A percentile compares a stretch with the other conserved stretches of the same genome.
Evolutionary conservation across 2,329 filamentous ascomycete species (phyloP).

Genomic region (Achaetomium macrosporum): DNA sequence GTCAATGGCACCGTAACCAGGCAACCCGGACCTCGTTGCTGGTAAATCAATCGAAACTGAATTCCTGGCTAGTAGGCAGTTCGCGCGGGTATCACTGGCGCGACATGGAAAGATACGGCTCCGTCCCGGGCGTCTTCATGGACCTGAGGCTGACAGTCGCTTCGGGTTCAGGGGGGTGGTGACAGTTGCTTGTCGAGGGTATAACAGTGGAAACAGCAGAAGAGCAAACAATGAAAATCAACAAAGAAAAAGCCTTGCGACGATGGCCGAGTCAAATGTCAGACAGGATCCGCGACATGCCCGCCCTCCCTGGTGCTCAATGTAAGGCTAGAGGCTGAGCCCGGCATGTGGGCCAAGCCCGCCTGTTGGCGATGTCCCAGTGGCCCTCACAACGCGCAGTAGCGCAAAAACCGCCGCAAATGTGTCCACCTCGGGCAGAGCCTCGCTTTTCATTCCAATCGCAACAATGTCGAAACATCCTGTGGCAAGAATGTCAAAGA

Average conservation of each 20-base stretch:
- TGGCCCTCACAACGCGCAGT: not conserved
- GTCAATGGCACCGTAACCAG: not conserved
- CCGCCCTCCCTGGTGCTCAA: not conserved
- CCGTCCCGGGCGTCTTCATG: too few species aligned
- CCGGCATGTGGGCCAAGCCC: not conserved
- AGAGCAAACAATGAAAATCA: not conserved
- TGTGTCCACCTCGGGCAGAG: not conserved
- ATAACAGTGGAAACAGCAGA: too few species aligned
- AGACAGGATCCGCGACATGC: not conserved
- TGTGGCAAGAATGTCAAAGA: not conserved
- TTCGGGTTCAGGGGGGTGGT: too few species aligned
- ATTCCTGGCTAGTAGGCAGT: too few species aligned
- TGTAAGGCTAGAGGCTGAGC: conserved; percentile 13
- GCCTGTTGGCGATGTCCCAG: not conserved
- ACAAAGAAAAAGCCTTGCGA: not conserved
- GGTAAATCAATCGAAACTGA: not conserved
- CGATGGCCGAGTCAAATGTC: not conserved
- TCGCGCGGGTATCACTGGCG: not conserved
- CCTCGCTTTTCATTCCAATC: not conserved
- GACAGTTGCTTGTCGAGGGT: too few species aligned
- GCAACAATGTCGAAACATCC: not conserved
- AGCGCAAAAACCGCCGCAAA: not conserved
- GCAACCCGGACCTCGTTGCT: not conserved
- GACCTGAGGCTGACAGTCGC: too few species aligned
- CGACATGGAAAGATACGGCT: not conserved